Evolutionary conservation across 139 green algal species (phyloP).

Genomic region (Gonium pectorale): DNA sequence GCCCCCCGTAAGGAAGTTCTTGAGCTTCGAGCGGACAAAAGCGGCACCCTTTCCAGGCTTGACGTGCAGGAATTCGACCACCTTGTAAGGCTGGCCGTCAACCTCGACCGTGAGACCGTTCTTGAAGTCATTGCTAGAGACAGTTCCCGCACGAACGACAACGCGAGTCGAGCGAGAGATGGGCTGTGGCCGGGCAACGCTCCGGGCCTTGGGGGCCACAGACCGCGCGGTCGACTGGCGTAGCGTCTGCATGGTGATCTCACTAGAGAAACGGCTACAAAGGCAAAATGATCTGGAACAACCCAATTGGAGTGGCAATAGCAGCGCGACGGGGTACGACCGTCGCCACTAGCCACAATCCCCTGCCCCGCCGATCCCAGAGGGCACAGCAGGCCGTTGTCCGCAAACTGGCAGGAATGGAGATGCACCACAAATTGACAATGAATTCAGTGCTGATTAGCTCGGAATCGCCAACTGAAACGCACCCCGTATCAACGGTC

Average conservation of each 20-base stretch:
- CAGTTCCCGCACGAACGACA: constrained; percentile 37
- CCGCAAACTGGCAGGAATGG: too few relatives aligned
- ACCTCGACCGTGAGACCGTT: constrained; percentile 92
- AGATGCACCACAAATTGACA: too few relatives aligned
- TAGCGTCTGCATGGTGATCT: constrained; percentile 26
- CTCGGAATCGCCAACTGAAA: too few relatives aligned
- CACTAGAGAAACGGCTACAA: too few relatives aligned
- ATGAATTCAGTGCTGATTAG: too few relatives aligned
- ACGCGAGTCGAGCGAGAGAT: not conserved
- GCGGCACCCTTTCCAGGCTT: constrained; percentile 98
- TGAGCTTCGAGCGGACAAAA: constrained; percentile 98
- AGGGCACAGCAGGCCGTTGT: too few relatives aligned
- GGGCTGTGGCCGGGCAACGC: not conserved
- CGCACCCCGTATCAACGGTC: too few relatives aligned
- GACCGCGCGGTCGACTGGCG: not conserved
- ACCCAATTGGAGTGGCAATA: too few relatives aligned
- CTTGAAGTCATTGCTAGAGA: constrained; percentile 96
- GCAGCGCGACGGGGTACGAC: too few relatives aligned
- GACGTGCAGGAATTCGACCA: constrained; percentile 96
- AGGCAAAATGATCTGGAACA: too few relatives aligned
- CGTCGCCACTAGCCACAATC: too few relatives aligned
- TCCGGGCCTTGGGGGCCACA: not conserved
- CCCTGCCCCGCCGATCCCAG: too few relatives aligned
- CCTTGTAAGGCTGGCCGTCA: constrained; percentile 67
- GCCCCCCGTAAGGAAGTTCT: constrained; percentile 94